These are phyloP conservation scores for Corinectria fuckeliana DNA, from an alignment of 2,329 filamentous ascomycete species.

Conservation along the genomic window DNA sequence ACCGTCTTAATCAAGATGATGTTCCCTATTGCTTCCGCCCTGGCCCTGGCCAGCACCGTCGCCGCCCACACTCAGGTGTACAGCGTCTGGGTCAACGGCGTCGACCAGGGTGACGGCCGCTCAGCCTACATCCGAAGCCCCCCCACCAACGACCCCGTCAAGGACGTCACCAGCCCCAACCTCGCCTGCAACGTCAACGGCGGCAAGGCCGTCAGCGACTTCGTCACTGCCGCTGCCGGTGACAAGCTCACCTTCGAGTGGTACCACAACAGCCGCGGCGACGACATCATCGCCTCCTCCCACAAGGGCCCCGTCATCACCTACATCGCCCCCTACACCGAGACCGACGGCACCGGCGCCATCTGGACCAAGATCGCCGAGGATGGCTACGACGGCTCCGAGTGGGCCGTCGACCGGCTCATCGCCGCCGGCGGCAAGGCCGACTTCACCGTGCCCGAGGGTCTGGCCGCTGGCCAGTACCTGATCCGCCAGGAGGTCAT, in stretches of 20 bases:
- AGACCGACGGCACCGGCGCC: slow-evolving; percentile 51
- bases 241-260: slow-evolving; percentile 57
- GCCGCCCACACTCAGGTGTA: slow-evolving; percentile 55
- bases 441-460: slow-evolving; percentile 54
- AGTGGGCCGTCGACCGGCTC: slow-evolving; percentile 55
- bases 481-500: slow-evolving; percentile 63
- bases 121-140: slow-evolving; percentile 53
- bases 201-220: slow-evolving; percentile 44
- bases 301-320: slow-evolving; percentile 61
- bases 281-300: slow-evolving; percentile 60
- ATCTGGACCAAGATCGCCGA: slow-evolving; percentile 58
- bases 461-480: slow-evolving; percentile 58
- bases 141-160: slow-evolving; percentile 51
- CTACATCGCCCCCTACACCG: slow-evolving; percentile 55
- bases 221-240: slow-evolving; percentile 53
- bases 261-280: slow-evolving; percentile 56
- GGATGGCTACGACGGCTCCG: slow-evolving; percentile 44
- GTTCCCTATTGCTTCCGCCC: slow-evolving; percentile 41
- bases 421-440: slow-evolving; percentile 57
- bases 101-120: slow-evolving; percentile 51
- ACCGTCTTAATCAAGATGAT: slow-evolving; percentile 43
- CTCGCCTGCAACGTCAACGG: slow-evolving; percentile 55
- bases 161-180: slow-evolving; percentile 51
- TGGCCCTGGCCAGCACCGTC: slow-evolving; percentile 47
- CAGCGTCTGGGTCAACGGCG: slow-evolving; percentile 55